phyloP scores from a whole-genome alignment of 2,329 filamentous ascomycete genomes.

The Trichoderma oligosporum region DNA sequence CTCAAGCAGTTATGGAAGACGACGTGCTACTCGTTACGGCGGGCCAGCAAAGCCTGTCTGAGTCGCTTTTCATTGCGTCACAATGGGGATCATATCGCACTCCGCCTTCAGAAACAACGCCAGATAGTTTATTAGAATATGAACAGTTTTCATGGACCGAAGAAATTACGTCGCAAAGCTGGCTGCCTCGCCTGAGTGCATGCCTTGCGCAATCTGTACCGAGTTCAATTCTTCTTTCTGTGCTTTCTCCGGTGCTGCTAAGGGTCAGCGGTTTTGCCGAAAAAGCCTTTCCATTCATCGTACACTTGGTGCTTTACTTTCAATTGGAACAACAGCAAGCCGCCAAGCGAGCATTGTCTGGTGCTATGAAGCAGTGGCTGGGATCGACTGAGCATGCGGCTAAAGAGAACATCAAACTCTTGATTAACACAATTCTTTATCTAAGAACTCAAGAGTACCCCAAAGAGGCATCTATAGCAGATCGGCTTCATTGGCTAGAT shows the following conservation, averaged over 20 bases:
- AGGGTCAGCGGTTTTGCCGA: slow-evolving; percentile 67
- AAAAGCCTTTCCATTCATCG: slow-evolving; percentile 73
- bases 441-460: slow-evolving; percentile 76
- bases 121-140: slow-evolving; percentile 12
- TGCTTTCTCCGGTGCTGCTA: slow-evolving; percentile 62
- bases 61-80: slow-evolving; percentile 51
- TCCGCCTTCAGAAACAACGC: slow-evolving; percentile 50
- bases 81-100: slow-evolving; percentile 54
- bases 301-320: slow-evolving; percentile 73
- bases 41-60: slow-evolving; percentile 50
- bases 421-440: slow-evolving; percentile 80
- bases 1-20: slow-evolving; percentile 46
- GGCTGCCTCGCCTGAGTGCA: slow-evolving; percentile 60
- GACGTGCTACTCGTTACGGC: slow-evolving; percentile 48
- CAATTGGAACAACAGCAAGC: slow-evolving; percentile 60
- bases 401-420: slow-evolving; percentile 63
- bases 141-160: slow-evolving; percentile 32
- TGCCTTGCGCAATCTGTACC: slow-evolving; percentile 57
- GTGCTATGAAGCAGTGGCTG: slow-evolving; percentile 63
- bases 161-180: slow-evolving; percentile 46
- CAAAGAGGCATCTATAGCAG: slow-evolving; percentile 71
- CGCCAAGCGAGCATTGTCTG: slow-evolving; percentile 62
- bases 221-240: slow-evolving; percentile 64
- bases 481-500: slow-evolving; percentile 81
- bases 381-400: slow-evolving; percentile 35